phyloP scores from a whole-genome alignment of 768 basidiomycete genomes.

The Suillus americanus region DNA sequence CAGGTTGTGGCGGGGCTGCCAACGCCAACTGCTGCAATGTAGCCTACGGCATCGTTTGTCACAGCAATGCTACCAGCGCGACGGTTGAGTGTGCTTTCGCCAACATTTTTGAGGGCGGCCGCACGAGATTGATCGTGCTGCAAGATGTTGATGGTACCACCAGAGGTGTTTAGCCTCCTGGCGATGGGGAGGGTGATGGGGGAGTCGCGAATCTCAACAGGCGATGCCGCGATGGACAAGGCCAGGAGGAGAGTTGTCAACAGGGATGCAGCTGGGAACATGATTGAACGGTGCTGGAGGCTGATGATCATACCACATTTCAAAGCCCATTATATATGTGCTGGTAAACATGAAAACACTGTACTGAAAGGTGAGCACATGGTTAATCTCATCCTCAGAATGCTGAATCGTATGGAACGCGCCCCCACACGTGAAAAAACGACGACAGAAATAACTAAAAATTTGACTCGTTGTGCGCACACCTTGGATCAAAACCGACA shows the following conservation, averaged over 20 bases:
- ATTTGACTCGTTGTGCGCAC: not conserved
- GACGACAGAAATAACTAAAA: not conserved
- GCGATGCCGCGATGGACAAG: not conserved
- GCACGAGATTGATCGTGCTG: conserved; percentile 52
- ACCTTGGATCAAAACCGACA: not conserved
- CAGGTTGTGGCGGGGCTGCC: conserved; percentile 59
- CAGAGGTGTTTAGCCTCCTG: not conserved
- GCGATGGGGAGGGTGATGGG: not conserved
- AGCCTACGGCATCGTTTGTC: conserved; percentile 40
- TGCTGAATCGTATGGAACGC: not conserved
- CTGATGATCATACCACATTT: not conserved
- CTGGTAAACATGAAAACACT: not conserved
- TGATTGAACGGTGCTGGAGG: conserved; percentile 12
- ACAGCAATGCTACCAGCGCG: conserved; percentile 33
- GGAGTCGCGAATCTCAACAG: not conserved
- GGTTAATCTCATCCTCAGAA: conserved; percentile 2
- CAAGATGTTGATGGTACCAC: conserved; percentile 34
- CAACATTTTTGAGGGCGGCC: conserved; percentile 32
- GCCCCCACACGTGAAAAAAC: conserved; percentile 9
- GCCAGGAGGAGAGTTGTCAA: not conserved
- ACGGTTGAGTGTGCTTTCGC: conserved; percentile 24
- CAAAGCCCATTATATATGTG: not conserved
- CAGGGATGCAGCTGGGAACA: conserved; percentile 28
- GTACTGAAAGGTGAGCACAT: conserved; percentile 13
- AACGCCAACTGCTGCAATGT: conserved; percentile 43